These are phyloP conservation scores for Penicillium silybi DNA, from an alignment of 495 filamentous ascomycete species.

Conservation along the genomic window DNA sequence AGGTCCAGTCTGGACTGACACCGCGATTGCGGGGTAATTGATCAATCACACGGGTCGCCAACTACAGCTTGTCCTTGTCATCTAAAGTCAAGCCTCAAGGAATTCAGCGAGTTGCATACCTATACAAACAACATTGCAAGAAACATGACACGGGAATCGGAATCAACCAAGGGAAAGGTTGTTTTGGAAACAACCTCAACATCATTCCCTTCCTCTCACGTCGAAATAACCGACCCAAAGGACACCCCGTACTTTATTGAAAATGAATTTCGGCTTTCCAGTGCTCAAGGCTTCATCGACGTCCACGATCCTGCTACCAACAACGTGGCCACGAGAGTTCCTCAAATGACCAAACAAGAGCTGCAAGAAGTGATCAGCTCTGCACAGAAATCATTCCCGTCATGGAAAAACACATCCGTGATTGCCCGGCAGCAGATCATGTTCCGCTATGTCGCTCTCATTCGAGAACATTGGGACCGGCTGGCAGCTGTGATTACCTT, in stretches of 20 bases:
- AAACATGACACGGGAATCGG: background rate
- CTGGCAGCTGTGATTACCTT: constrained; percentile 6
- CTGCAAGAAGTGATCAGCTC: background rate
- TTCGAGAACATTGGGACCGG: constrained; percentile 8
- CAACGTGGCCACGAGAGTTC: constrained; percentile 4
- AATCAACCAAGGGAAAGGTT: background rate
- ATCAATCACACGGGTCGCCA: background rate
- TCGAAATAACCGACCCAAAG: background rate
- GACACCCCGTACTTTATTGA: background rate
- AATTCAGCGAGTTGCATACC: background rate
- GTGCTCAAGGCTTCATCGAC: constrained; percentile 21
- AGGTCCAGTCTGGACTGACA: background rate
- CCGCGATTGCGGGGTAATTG: background rate
- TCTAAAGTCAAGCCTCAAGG: background rate
- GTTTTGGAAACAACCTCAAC: background rate
- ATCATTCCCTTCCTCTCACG: background rate
- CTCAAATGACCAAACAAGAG: constrained; percentile 2
- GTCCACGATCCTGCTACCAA: constrained; percentile 12
- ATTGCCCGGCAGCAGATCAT: constrained; percentile 11
- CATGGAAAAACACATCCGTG: constrained; percentile 1
- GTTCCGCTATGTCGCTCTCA: constrained; percentile 5
- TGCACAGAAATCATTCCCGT: constrained; percentile 3
- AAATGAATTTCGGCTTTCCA: background rate
- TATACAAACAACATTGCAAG: background rate
- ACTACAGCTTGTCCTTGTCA: background rate